Evolutionary conservation across 2,329 filamentous ascomycete genomes (phyloP).

Genomic region (Lithohypha guttulata): DNA sequence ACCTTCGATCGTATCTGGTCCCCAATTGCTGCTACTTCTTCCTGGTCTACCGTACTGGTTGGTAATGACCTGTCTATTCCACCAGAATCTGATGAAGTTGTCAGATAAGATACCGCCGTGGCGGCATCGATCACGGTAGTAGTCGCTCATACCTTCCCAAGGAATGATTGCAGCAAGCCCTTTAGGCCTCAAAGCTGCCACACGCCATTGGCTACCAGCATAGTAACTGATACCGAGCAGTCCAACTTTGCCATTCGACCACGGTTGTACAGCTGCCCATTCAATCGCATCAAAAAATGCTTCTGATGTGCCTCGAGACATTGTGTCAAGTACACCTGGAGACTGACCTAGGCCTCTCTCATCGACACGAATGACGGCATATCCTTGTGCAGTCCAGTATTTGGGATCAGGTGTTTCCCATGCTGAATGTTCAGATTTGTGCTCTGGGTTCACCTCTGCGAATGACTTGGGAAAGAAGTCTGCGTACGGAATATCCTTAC

Average conservation of each 20-base stretch:
- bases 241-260: slow-evolving; percentile 42
- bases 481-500: slow-evolving; percentile 59
- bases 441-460: slow-evolving; percentile 43
- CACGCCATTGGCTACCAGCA: slow-evolving; percentile 45
- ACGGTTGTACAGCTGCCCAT: slow-evolving; percentile 41
- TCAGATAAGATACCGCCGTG: slow-evolving; percentile 54
- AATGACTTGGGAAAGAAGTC: slow-evolving; percentile 42
- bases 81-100: slow-evolving; percentile 49
- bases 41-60: slow-evolving; percentile 57
- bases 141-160: slow-evolving; percentile 48
- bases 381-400: slow-evolving; percentile 46
- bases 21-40: slow-evolving; percentile 42
- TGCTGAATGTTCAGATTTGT: slow-evolving; percentile 44
- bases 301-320: slow-evolving; percentile 43
- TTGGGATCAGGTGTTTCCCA: slow-evolving; percentile 51
- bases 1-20: slow-evolving; percentile 35
- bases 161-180: slow-evolving; percentile 42
- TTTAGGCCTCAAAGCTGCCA: slow-evolving; percentile 42
- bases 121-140: slow-evolving; percentile 47
- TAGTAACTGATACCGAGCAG: slow-evolving; percentile 44
- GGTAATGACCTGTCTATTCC: slow-evolving; percentile 37
- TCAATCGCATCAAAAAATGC: slow-evolving; percentile 43
- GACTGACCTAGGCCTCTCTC: slow-evolving; percentile 44
- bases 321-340: slow-evolving; percentile 42
- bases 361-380: slow-evolving; percentile 46